A percentile compares a stretch with the other conserved stretches of the same genome.
These are phyloP conservation scores for Venturia asperata DNA, from an alignment of 2,329 filamentous ascomycete genomes.

Conservation along the genomic window DNA sequence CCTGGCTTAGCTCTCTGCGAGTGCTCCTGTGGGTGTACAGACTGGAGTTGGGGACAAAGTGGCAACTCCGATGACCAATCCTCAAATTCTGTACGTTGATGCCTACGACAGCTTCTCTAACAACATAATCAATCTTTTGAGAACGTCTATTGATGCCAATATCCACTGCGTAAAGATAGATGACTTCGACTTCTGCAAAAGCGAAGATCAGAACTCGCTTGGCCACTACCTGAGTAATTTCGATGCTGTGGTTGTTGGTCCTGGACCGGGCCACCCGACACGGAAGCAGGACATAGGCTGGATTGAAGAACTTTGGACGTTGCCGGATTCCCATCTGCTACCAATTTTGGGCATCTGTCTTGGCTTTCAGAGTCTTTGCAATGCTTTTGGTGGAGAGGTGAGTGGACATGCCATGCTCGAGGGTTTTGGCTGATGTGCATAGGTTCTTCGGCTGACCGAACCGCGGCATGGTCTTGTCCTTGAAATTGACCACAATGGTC, in stretches of 20 bases:
- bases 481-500: constrained; percentile 51
- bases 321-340: constrained; percentile 52
- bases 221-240: constrained; percentile 49
- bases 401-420: neutral
- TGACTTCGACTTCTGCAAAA: neutral
- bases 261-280: constrained; percentile 77
- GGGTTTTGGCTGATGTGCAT: constrained; percentile 25
- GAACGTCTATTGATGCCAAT: constrained; percentile 58
- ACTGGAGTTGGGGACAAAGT: too few relatives aligned
- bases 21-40: neutral
- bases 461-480: constrained; percentile 79
- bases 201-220: neutral
- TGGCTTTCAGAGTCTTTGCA: constrained; percentile 76
- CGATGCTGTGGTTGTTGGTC: constrained; percentile 82
- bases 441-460: constrained; percentile 57
- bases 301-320: constrained; percentile 67
- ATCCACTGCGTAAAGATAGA: constrained; percentile 63
- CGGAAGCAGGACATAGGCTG: constrained; percentile 71
- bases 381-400: constrained; percentile 60
- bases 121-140: constrained; percentile 80
- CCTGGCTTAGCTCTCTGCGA: neutral
- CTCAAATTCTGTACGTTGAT: constrained; percentile 74
- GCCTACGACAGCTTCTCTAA: constrained; percentile 96
- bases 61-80: neutral
- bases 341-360: constrained; percentile 85